These are phyloP conservation scores for Aspergillus fumigatus DNA, from an alignment of 2,329 filamentous ascomycete genomes.

Conservation along the genomic window DNA sequence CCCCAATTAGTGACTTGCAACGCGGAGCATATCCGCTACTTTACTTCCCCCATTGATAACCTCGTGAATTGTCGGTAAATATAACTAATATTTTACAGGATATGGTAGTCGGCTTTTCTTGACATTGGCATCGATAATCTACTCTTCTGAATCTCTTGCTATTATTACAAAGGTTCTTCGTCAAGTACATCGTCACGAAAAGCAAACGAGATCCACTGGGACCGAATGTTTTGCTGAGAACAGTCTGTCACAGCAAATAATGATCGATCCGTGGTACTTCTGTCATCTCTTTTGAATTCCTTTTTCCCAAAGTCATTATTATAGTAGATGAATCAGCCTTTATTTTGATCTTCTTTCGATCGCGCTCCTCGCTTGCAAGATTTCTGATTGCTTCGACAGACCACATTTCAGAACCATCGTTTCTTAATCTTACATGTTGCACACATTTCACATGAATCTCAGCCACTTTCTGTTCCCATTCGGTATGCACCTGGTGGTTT, in stretches of 20 bases:
- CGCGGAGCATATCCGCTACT: not conserved
- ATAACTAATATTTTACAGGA: not conserved
- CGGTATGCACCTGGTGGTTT: not conserved
- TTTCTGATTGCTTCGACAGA: not conserved
- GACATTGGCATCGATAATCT: not conserved
- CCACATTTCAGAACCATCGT: not conserved
- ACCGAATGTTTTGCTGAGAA: too few species aligned
- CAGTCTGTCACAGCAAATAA: too few species aligned
- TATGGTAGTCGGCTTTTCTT: not conserved
- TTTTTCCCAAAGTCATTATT: not conserved
- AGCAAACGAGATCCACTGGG: not conserved
- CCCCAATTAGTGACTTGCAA: not conserved
- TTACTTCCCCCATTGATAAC: not conserved
- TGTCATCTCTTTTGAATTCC: not conserved
- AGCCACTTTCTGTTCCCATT: not conserved
- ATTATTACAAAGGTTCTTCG: not conserved
- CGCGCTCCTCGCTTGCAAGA: not conserved
- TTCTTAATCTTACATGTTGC: not conserved
- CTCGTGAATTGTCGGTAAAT: not conserved
- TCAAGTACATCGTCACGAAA: not conserved
- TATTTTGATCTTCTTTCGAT: not conserved
- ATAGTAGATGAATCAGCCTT: not conserved
- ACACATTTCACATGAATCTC: not conserved
- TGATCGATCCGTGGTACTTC: not conserved
- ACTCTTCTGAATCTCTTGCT: not conserved